phyloP scores from a whole-genome alignment of 306 rosid species.

The Acacia confusa region DNA sequence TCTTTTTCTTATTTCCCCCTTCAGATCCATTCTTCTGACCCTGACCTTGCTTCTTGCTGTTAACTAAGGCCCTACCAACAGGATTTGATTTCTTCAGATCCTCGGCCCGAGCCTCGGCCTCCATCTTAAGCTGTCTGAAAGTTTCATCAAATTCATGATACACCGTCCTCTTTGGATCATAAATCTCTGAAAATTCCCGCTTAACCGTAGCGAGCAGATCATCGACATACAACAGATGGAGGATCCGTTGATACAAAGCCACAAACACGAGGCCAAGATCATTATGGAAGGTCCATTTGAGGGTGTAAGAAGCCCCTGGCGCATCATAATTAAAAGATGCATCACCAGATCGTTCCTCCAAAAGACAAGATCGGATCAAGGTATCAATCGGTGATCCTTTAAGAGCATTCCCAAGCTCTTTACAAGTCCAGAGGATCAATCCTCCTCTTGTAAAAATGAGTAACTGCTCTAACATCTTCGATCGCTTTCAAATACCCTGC shows the following conservation, averaged over 20 bases:
- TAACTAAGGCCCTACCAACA: slow-evolving; percentile 50
- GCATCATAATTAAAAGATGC: slow-evolving; percentile 77
- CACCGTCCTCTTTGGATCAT: slow-evolving; percentile 57
- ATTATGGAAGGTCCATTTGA: slow-evolving; percentile 93
- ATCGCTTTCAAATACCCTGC: slow-evolving; percentile 39
- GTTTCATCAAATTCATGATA: slow-evolving; percentile 81
- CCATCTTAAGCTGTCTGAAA: slow-evolving; percentile 73
- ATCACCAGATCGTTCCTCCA: slow-evolving; percentile 92
- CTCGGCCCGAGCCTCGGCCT: slow-evolving; percentile 88
- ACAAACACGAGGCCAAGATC: slow-evolving; percentile 91
- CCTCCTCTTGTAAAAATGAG: slow-evolving; percentile 93
- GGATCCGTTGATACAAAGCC: slow-evolving; percentile 85
- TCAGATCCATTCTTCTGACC: slow-evolving; percentile 61
- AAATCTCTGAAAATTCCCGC: slow-evolving; percentile 66
- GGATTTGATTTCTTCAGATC: slow-evolving; percentile 74
- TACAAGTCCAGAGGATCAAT: slow-evolving; percentile 90
- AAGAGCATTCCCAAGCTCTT: slow-evolving; percentile 79
- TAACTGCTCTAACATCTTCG: slow-evolving; percentile 82
- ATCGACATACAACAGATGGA: slow-evolving; percentile 80
- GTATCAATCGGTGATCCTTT: slow-evolving; percentile 91
- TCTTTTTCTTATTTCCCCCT: slow-evolving; percentile 57
- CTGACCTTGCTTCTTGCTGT: slow-evolving; percentile 64
- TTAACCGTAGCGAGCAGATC: slow-evolving; percentile 79
- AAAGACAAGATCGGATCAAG: slow-evolving; percentile 85
- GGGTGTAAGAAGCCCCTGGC: slow-evolving; percentile 85